Conservation (phyloP, 495 filamentous ascomycete genomes). For the Entonaema liquescens region DNA sequence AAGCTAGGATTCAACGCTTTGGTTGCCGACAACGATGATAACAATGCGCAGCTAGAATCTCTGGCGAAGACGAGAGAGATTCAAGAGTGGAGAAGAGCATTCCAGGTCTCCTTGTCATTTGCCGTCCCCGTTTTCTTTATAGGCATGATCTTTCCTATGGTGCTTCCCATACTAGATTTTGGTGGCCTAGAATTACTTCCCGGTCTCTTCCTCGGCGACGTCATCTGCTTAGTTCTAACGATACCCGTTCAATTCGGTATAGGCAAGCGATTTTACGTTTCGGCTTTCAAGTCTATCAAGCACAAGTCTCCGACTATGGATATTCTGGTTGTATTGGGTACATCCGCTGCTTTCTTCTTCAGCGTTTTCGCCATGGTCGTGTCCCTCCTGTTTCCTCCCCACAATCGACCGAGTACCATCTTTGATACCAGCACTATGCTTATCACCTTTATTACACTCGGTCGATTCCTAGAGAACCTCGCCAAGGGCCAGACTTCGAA, state of each 20-base stretch:
- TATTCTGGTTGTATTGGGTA: slow-evolving; percentile 92
- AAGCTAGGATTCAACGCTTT: slow-evolving; percentile 84
- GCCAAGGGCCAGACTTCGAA: slow-evolving; percentile 98
- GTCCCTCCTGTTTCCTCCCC: slow-evolving; percentile 72
- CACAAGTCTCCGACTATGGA: slow-evolving; percentile 97
- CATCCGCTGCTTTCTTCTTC: slow-evolving; percentile 98
- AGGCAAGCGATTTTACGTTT: slow-evolving; percentile 89
- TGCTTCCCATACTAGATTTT: slow-evolving; percentile 74
- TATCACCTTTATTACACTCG: slow-evolving; percentile 93
- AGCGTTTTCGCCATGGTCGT: slow-evolving; percentile 89
- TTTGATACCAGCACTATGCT: slow-evolving; percentile 99
- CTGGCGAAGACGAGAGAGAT: slow-evolving; percentile 96
- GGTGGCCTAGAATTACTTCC: slow-evolving; percentile 70
- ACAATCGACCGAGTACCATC: slow-evolving; percentile 81
- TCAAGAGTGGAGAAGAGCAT: slow-evolving; percentile 85
- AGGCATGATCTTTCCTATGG: slow-evolving; percentile 91
- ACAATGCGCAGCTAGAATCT: slow-evolving; percentile 95
- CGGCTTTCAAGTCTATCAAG: slow-evolving; percentile 87
- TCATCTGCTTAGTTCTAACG: slow-evolving; percentile 83
- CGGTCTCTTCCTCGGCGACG: slow-evolving; percentile 87
- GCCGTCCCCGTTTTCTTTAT: slow-evolving; percentile 92
- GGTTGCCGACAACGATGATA: slow-evolving; percentile 90
- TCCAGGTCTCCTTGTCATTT: slow-evolving; percentile 76
- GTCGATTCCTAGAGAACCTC: slow-evolving; percentile 90
- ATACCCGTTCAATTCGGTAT: slow-evolving; percentile 97